phyloP scores from a whole-genome alignment of 1,284 basidiomycete species.

The Athelia psychrophila region DNA sequence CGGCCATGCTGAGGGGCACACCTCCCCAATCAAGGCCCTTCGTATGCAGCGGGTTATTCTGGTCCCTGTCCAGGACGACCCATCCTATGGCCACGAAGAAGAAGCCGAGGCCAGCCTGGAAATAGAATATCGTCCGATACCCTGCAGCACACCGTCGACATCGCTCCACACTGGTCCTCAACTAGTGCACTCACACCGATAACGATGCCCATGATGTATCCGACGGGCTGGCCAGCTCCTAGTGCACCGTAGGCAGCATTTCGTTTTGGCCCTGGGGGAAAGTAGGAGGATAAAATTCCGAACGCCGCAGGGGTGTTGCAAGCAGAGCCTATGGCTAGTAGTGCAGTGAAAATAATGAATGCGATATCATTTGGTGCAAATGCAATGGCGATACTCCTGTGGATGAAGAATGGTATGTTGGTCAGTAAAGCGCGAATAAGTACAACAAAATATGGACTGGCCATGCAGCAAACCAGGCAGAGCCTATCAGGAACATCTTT shows the following conservation, averaged over 20 bases:
- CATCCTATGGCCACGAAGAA: constrained; percentile 26
- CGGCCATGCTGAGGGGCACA: constrained; percentile 26
- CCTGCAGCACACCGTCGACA: constrained; percentile 14
- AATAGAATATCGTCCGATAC: constrained; percentile 32
- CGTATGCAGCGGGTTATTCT: constrained; percentile 18
- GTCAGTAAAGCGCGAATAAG: neutral
- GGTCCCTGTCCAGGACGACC: constrained; percentile 17
- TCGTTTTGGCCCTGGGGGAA: constrained; percentile 21
- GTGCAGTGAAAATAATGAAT: constrained; percentile 26
- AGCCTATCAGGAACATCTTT: constrained; percentile 32
- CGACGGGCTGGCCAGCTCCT: constrained; percentile 31
- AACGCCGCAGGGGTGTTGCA: constrained; percentile 27
- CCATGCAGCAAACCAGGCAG: constrained; percentile 29
- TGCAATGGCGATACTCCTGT: constrained; percentile 29
- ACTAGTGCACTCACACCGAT: constrained; percentile 16
- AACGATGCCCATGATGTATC: constrained; percentile 31
- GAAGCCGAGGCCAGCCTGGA: constrained; percentile 28
- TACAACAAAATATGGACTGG: constrained; percentile 6
- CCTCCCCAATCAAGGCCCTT: constrained; percentile 35
- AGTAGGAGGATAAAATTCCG: constrained; percentile 23
- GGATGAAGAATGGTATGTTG: neutral
- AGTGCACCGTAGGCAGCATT: constrained; percentile 30
- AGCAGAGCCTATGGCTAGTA: constrained; percentile 27
- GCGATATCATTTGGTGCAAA: constrained; percentile 19
- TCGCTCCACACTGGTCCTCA: neutral